phyloP scores from a whole-genome alignment of 768 basidiomycete genomes.

The Suillus plorans region DNA sequence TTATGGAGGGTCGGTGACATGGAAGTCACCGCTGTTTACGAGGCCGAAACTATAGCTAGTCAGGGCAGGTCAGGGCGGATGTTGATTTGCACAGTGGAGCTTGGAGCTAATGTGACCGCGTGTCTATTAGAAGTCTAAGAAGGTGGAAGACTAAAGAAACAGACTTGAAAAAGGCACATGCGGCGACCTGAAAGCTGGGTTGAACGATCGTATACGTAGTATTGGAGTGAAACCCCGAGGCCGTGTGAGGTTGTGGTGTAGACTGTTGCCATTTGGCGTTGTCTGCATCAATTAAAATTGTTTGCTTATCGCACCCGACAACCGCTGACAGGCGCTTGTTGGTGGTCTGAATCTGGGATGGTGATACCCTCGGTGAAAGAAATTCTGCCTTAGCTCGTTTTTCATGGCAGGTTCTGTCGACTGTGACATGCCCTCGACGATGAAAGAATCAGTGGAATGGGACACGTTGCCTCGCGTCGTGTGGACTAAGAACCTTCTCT shows the following conservation, averaged over 20 bases:
- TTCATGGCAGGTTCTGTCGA: conserved; percentile 9
- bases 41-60: neutral
- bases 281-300: conserved; percentile 1
- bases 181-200: neutral
- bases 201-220: neutral
- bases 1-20: neutral
- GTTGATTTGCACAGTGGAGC: neutral
- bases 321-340: neutral
- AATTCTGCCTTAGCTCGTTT: conserved; percentile 1
- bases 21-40: conserved; percentile 5
- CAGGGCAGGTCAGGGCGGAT: neutral
- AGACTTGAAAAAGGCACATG: neutral
- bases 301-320: conserved; percentile 6
- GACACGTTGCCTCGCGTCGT: neutral
- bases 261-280: conserved; percentile 2
- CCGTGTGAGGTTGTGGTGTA: neutral
- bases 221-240: neutral
- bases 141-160: neutral
- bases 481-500: neutral
- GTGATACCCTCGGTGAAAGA: neutral
- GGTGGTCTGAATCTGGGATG: neutral
- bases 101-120: neutral
- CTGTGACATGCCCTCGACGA: conserved; percentile 1
- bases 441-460: conserved; percentile 5
- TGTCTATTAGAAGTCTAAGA: neutral